Conservation (phyloP, 139 green algal species). For the Chlamydomonas incerta region DNA sequence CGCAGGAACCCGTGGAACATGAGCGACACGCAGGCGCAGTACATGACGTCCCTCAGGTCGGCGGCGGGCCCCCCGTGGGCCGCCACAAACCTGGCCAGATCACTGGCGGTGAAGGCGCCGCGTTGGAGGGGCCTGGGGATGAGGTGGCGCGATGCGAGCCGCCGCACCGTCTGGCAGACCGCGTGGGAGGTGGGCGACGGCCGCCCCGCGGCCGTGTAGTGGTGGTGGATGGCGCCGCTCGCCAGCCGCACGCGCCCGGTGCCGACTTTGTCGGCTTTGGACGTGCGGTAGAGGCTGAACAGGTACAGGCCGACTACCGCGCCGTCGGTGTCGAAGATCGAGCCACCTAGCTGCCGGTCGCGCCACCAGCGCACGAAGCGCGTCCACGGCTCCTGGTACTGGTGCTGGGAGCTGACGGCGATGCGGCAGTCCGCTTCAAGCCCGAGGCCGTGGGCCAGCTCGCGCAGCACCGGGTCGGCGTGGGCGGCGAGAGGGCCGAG, state of each 20-base stretch:
- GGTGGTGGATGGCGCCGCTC: neutral
- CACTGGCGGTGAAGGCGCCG: neutral
- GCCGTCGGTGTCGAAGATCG: neutral
- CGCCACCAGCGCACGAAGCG: neutral
- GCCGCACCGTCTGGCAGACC: neutral
- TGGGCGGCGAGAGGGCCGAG: neutral
- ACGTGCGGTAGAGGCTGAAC: neutral
- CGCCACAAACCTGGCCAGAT: neutral
- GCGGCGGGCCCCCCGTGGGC: neutral
- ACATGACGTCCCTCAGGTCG: neutral
- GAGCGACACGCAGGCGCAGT: neutral
- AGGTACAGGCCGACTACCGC: neutral
- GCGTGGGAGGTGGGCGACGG: neutral
- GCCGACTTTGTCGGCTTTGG: neutral
- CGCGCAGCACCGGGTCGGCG: neutral
- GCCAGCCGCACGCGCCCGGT: neutral
- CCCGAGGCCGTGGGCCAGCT: neutral
- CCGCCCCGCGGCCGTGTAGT: neutral
- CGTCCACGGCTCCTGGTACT: neutral
- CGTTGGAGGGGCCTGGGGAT: neutral
- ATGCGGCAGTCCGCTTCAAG: neutral
- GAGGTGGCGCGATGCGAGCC: neutral
- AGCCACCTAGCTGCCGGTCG: neutral
- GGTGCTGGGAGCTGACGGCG: neutral
- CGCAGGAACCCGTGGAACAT: constrained; percentile 25